Conservation (phyloP, 805 yeast genomes). For the Metschnikowia cubensis region DNA sequence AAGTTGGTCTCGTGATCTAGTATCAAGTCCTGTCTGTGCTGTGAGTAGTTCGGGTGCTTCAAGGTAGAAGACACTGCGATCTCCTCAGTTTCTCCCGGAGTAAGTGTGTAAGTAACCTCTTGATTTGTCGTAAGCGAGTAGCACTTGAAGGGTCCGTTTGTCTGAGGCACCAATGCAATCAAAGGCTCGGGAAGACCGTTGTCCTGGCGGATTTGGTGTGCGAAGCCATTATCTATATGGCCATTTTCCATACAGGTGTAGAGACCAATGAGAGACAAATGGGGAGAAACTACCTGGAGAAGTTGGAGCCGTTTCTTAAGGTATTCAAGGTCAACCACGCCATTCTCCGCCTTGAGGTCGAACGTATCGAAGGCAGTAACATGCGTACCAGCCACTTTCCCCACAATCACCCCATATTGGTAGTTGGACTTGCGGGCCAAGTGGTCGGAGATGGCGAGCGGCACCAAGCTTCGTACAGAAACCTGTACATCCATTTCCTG, state of each 20-base stretch:
- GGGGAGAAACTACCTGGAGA: constrained; percentile 27
- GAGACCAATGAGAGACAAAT: constrained; percentile 27
- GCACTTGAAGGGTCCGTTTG: constrained; percentile 5
- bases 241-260: constrained; percentile 19
- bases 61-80: constrained; percentile 31
- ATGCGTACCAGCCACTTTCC: constrained; percentile 9
- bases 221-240: constrained; percentile 3
- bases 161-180: constrained; percentile 8
- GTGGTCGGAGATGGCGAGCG: constrained; percentile 31
- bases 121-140: constrained; percentile 4
- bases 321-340: constrained; percentile 21
- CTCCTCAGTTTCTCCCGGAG: constrained; percentile 29
- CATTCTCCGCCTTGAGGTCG: constrained; percentile 22
- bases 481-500: neutral
- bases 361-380: constrained; percentile 25
- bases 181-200: constrained; percentile 2
- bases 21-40: constrained; percentile 9
- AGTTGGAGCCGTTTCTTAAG: constrained; percentile 26
- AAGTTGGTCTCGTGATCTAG: constrained; percentile 12
- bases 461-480: constrained; percentile 23
- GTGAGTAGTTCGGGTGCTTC: constrained; percentile 25
- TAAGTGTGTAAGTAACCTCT: constrained; percentile 17
- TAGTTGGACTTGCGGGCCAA: constrained; percentile 19
- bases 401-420: constrained; percentile 29
- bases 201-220: constrained; percentile 11